phyloP scores from a whole-genome alignment of 192 early-diverging fungal genomes.

The Gonapodya sp. region DNA sequence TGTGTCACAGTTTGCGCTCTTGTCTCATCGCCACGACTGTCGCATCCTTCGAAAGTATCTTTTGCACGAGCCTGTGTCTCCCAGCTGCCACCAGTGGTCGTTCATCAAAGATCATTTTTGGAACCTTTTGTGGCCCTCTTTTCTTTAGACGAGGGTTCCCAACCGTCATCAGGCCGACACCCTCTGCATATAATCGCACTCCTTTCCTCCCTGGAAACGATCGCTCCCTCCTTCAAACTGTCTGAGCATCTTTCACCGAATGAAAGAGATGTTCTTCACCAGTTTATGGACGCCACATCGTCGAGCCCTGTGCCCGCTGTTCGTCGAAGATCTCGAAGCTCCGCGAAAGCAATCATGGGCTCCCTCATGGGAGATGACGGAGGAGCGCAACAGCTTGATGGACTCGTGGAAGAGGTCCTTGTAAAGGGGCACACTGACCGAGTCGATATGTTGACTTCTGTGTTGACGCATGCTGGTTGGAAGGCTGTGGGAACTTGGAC shows the following conservation, averaged over 20 bases:
- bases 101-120: neutral
- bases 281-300: neutral
- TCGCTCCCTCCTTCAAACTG: neutral
- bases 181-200: neutral
- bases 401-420: neutral
- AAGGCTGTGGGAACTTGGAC: neutral
- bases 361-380: neutral
- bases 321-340: neutral
- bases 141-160: neutral
- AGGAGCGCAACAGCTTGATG: neutral
- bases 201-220: neutral
- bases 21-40: neutral
- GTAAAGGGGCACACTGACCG: neutral
- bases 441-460: neutral
- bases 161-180: neutral
- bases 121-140: neutral
- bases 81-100: neutral
- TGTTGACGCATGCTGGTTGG: neutral
- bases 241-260: neutral
- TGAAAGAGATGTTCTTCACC: neutral
- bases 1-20: neutral
- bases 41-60: neutral
- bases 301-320: neutral
- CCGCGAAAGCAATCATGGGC: neutral
- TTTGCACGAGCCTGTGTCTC: neutral